These are phyloP conservation scores for Aquilaria yunnanensis DNA, from an alignment of 345 rosid species.

Conservation along the genomic window DNA sequence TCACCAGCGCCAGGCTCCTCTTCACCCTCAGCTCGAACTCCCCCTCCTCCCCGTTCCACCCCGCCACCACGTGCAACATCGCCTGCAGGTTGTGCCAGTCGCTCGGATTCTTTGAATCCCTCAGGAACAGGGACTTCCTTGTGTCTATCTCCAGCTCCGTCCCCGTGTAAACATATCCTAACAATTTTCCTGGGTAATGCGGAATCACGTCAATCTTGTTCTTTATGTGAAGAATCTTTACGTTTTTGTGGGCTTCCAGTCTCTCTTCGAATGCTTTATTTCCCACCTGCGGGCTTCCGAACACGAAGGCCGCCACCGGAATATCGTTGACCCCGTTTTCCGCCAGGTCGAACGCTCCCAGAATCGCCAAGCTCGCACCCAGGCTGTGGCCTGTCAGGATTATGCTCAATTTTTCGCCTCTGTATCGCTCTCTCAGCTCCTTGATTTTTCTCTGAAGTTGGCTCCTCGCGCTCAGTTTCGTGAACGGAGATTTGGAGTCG, in stretches of 20 bases:
- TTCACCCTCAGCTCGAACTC: slow-evolving; percentile 63
- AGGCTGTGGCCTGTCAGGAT: slow-evolving; percentile 74
- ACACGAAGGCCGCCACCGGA: slow-evolving; percentile 64
- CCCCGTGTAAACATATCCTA: slow-evolving; percentile 50
- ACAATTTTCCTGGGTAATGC: slow-evolving; percentile 54
- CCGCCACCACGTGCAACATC: slow-evolving; percentile 72
- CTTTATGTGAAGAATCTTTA: slow-evolving; percentile 52
- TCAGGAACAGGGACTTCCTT: slow-evolving; percentile 58
- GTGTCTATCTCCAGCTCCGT: slow-evolving; percentile 60
- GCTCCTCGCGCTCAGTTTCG: slow-evolving; percentile 45
- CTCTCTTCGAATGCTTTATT: slow-evolving; percentile 54
- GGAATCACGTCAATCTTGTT: slow-evolving; percentile 69
- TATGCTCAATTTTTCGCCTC: slow-evolving; percentile 52
- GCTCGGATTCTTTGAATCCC: slow-evolving; percentile 55
- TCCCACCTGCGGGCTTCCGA: slow-evolving; percentile 79
- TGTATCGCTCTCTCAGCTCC: slow-evolving; percentile 40
- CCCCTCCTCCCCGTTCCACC: slow-evolving; percentile 68
- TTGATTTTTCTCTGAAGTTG: slow-evolving; percentile 52
- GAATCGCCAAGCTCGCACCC: slow-evolving; percentile 69
- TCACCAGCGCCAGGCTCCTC: slow-evolving; percentile 82
- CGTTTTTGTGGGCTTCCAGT: slow-evolving; percentile 33
- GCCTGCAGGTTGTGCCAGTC: slow-evolving; percentile 96
- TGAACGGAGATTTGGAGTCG: slow-evolving; percentile 55
- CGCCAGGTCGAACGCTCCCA: slow-evolving; percentile 60
- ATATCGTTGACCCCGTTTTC: slow-evolving; percentile 60